Evolutionary conservation across 169 alveolate species (phyloP).

Genomic region (Cryptosporidium viatorum): DNA sequence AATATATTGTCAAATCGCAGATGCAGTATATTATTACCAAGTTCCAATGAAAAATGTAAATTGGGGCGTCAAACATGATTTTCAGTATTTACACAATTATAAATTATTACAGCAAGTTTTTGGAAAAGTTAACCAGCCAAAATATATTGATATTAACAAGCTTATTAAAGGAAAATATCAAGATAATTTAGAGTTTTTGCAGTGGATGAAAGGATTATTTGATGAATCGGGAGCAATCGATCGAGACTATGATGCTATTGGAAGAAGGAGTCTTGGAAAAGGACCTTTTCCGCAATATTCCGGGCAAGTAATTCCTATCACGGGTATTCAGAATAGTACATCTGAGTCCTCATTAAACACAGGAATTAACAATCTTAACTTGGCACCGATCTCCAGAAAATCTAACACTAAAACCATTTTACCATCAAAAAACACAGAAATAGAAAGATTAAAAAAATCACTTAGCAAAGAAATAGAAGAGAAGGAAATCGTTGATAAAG

Average conservation of each 20-base stretch:
- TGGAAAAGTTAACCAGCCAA: conserved; percentile 88
- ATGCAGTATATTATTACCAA: conserved; percentile 88
- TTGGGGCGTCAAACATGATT: conserved; percentile 95
- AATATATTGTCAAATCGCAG: conserved; percentile 93
- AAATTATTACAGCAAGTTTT: conserved; percentile 94
- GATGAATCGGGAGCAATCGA: conserved; percentile 87
- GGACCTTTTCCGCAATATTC: conserved; percentile 72
- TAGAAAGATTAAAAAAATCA: conserved; percentile 79
- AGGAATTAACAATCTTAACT: conserved; percentile 72
- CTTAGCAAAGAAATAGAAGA: conserved; percentile 83
- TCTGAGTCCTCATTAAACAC: conserved; percentile 76
- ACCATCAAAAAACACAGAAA: conserved; percentile 77
- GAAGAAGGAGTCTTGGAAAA: conserved; percentile 80
- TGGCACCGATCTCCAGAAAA: conserved; percentile 73
- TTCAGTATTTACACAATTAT: conserved; percentile 93
- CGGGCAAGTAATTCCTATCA: conserved; percentile 48
- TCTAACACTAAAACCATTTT: conserved; percentile 75
- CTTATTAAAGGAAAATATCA: conserved; percentile 93
- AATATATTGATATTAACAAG: conserved; percentile 92
- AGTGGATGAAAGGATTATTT: conserved; percentile 96
- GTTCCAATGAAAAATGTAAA: conserved; percentile 90
- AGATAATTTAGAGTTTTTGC: conserved; percentile 96
- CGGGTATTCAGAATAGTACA: conserved; percentile 76
- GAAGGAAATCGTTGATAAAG: conserved; percentile 88
- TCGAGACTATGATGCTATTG: conserved; percentile 85